Percentiles rank a stretch among this genome's conserved stretches.
These are phyloP conservation scores for Teratosphaeria zuluensis DNA, from an alignment of 2,329 filamentous ascomycete species.

Conservation along the genomic window DNA sequence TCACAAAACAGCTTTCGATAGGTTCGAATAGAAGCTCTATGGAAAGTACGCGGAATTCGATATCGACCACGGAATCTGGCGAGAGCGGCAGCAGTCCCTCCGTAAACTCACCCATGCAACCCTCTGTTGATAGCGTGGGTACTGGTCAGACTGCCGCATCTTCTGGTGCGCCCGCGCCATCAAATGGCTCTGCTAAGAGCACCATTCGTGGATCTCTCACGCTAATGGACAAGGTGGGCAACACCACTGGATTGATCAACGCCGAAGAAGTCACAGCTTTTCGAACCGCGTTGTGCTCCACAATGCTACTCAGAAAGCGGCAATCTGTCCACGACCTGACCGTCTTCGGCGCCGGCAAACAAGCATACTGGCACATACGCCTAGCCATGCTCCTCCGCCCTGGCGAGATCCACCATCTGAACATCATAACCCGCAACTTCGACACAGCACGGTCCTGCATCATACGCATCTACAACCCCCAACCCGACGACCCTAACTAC, in stretches of 20 bases:
- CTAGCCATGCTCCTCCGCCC: slow-evolving; percentile 66
- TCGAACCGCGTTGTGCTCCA: slow-evolving; percentile 54
- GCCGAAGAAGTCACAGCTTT: slow-evolving; percentile 61
- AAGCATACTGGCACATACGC: slow-evolving; percentile 91
- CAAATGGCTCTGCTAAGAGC: slow-evolving; percentile 26
- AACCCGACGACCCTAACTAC: slow-evolving; percentile 25
- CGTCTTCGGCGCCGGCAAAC: slow-evolving; percentile 79
- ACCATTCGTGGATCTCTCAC: slow-evolving; percentile 49
- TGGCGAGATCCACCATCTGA: slow-evolving; percentile 63
- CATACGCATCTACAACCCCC: slow-evolving; percentile 43
- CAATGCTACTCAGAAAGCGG: slow-evolving; percentile 54
- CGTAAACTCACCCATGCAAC: slow-evolving; percentile 12
- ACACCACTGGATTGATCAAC: slow-evolving; percentile 54
- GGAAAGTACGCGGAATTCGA: slow-evolving; percentile 17
- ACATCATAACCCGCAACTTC: slow-evolving; percentile 72
- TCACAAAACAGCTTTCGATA: slow-evolving; percentile 17
- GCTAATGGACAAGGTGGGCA: slow-evolving; percentile 47
- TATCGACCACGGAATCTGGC: slow-evolving; percentile 13
- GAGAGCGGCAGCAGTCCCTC: slow-evolving; percentile 17
- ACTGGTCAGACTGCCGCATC: slow-evolving; percentile 3
- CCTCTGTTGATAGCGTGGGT: slow-evolving; percentile 8
- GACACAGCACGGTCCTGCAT: slow-evolving; percentile 46
- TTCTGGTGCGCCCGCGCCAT: slow-evolving; percentile 15
- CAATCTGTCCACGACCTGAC: slow-evolving; percentile 63
- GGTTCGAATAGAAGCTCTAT: slow-evolving; percentile 19